Evolutionary conservation across 176 grass and related monocot species (phyloP), one percentile per base, ranked within the genome.

Genomic region (Aegilops sharonensis): DNA sequence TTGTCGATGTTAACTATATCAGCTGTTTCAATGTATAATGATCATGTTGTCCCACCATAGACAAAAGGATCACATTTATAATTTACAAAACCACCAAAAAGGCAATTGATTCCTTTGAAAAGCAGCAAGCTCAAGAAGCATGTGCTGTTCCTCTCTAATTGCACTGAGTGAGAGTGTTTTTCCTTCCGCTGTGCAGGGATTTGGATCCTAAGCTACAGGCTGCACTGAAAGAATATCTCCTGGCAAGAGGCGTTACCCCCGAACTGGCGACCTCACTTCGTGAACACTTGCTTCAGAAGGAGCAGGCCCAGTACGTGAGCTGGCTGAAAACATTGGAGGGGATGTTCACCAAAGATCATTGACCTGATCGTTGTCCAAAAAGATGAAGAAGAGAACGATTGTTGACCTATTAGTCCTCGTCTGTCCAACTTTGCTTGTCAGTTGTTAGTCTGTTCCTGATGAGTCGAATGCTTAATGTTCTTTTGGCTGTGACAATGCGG

Each of bases 251-350:
- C 9, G 42, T 97, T n/a, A 85, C 69, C 68, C 48, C 75, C 11
- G 75, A 81, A 7, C 79, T 97, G 67, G 87, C 88, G 3, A 59
- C 10, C 45, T 90, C 83, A 25, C 83, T 97, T 50, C 70, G 79
- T 8, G 39, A 83, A 30, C 89, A 97, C 65, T 83, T 97, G 75
- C 45, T 80, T 39, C 71, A 63, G 65, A 97, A 94, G 86, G 94
- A 97, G 88, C 88, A 60, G 2, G 7, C 3, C 65, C 92, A 97
- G 68, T 94, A 97, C 23, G 72, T 92, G 72, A 87, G 75, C 65
- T 97, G 92, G 94, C 64, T 94, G 43, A 84, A 39, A 64, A 70
- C 77, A 39, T 21, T 94, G 81, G 88, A 94, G 87, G 15, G 31
- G 20, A 39, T 56, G 13, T 82, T 92, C n/a, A 62, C 56, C 34